phyloP scores from a whole-genome alignment of 2,329 filamentous ascomycete genomes.

The Paecilomyces sp. region DNA sequence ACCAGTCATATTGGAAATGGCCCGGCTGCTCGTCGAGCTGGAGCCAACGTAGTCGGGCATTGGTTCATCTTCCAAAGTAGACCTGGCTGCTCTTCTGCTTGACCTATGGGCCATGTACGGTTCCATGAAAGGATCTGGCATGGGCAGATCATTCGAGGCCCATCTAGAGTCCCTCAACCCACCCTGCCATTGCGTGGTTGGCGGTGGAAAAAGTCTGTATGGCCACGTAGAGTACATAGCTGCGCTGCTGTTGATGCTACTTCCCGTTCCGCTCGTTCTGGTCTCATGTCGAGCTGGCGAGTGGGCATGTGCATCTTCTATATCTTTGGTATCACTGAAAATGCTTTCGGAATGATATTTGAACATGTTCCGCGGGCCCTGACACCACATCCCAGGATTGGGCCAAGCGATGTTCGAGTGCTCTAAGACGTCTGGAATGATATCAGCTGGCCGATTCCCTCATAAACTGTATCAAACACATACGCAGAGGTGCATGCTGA shows the following conservation, averaged over 20 bases:
- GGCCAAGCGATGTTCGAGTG: constrained; percentile 72
- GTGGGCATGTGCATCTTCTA: constrained; percentile 54
- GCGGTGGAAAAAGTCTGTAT: constrained; percentile 23
- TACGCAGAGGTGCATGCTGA: constrained; percentile 74
- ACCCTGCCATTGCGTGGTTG: constrained; percentile 17
- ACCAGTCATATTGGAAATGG: constrained; percentile 34
- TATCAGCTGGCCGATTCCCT: neutral
- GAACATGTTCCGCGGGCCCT: constrained; percentile 31
- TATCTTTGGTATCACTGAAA: constrained; percentile 34
- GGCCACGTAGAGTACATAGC: constrained; percentile 19
- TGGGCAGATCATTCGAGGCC: constrained; percentile 19
- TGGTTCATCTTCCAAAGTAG: constrained; percentile 38
- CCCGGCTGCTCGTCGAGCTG: constrained; percentile 32
- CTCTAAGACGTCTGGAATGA: constrained; percentile 60
- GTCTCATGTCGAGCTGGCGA: constrained; percentile 46
- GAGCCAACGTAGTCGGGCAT: constrained; percentile 43
- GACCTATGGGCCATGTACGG: constrained; percentile 20
- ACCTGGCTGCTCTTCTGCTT: constrained; percentile 21
- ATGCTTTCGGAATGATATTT: constrained; percentile 21
- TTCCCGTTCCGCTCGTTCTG: constrained; percentile 12
- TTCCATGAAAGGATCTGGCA: constrained; percentile 37
- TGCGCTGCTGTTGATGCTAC: constrained; percentile 13
- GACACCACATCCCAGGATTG: constrained; percentile 62
- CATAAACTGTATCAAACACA: constrained; percentile 14
- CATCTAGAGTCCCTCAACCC: constrained; percentile 19